Conservation (phyloP, 1,139 yeast species). For the Hemisphaericaspora xylofermentans region DNA sequence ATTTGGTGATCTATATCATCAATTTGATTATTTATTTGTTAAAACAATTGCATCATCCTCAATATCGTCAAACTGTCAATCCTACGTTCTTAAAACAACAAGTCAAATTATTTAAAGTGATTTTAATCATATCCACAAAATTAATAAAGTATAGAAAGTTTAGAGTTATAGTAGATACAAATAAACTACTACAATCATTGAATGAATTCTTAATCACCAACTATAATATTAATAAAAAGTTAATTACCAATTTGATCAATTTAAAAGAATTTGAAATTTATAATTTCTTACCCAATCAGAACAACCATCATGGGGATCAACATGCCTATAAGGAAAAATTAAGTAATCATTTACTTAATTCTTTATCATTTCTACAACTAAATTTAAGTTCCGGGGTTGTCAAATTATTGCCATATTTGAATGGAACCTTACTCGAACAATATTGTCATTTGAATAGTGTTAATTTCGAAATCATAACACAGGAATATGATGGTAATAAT, state of each 20-base stretch:
- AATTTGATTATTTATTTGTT: conserved; percentile 26
- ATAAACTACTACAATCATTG: conserved; percentile 23
- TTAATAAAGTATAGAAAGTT: conserved; percentile 29
- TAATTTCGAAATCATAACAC: conserved; percentile 19
- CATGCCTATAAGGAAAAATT: conserved; percentile 9
- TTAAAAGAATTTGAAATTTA: conserved; percentile 23
- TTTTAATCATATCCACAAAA: conserved; percentile 32
- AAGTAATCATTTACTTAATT: conserved; percentile 14
- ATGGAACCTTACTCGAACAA: conserved; percentile 42
- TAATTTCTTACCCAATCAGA: conserved; percentile 2
- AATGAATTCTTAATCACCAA: conserved; percentile 35
- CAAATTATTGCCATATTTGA: conserved; percentile 33
- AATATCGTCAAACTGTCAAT: neutral
- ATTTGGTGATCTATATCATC: conserved; percentile 19
- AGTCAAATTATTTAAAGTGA: conserved; percentile 26
- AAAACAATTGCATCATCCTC: conserved; percentile 17
- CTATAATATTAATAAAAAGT: conserved; percentile 38
- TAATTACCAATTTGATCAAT: conserved; percentile 32
- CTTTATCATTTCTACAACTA: conserved; percentile 29
- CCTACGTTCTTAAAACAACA: conserved; percentile 5
- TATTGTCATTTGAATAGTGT: conserved; percentile 41
- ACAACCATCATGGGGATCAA: neutral
- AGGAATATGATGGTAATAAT: conserved; percentile 12
- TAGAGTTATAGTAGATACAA: conserved; percentile 24
- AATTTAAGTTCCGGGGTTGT: conserved; percentile 30